These are phyloP conservation scores for Saccharomycopsis microspora DNA, from an alignment of 805 yeast species.

Conservation along the genomic window DNA sequence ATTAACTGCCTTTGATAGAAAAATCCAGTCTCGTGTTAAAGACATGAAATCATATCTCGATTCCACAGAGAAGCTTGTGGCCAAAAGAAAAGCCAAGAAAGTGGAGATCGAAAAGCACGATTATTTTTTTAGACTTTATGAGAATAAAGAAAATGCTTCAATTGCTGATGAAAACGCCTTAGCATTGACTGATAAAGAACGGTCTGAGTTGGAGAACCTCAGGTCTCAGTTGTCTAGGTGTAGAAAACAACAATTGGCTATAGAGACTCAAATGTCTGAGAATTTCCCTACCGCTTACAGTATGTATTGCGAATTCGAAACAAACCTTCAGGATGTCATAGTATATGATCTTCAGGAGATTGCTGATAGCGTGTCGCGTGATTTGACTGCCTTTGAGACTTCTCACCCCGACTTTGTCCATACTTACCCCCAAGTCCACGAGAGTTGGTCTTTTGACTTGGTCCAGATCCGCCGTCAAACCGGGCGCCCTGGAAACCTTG, in stretches of 20 bases:
- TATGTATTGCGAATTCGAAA: slow-evolving; percentile 31
- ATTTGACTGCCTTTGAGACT: not conserved
- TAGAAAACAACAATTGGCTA: slow-evolving; percentile 13
- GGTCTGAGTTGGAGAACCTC: slow-evolving; percentile 20
- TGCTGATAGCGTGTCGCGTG: not conserved
- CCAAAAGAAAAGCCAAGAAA: slow-evolving; percentile 24
- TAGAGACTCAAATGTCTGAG: slow-evolving; percentile 22
- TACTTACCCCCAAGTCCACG: slow-evolving; percentile 11
- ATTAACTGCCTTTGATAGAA: slow-evolving; percentile 11
- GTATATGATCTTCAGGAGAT: slow-evolving; percentile 23
- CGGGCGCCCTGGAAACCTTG: no score
- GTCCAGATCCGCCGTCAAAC: not conserved
- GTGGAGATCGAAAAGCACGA: slow-evolving; percentile 20
- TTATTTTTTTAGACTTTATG: slow-evolving; percentile 13
- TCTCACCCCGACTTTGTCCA: not conserved
- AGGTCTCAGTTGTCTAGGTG: slow-evolving; percentile 20
- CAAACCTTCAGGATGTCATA: slow-evolving; percentile 23
- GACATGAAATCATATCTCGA: slow-evolving; percentile 25
- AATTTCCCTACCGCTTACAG: slow-evolving; percentile 27
- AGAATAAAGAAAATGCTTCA: slow-evolving; percentile 20
- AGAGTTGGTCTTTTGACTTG: slow-evolving; percentile 18
- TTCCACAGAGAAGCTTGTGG: slow-evolving; percentile 24
- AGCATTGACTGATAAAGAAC: slow-evolving; percentile 23
- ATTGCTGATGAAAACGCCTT: slow-evolving; percentile 21
- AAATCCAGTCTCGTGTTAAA: slow-evolving; percentile 11